phyloP scores from a whole-genome alignment of 768 basidiomycete genomes.

The Inosperma sp. region DNA sequence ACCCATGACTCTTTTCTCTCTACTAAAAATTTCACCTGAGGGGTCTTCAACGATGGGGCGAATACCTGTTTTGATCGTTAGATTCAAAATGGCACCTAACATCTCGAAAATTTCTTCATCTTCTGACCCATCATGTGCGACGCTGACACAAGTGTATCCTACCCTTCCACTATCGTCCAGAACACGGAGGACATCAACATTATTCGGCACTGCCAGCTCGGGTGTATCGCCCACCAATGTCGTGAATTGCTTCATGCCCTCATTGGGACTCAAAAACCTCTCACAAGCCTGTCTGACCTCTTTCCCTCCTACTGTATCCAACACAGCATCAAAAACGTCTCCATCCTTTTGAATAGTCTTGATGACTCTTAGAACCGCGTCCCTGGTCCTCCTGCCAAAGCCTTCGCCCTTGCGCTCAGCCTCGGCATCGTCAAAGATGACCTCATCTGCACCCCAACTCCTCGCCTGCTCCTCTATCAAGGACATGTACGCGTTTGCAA shows the following conservation, averaged over 20 bases:
- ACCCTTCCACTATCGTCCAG: constrained; percentile 41
- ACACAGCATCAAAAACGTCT: constrained; percentile 68
- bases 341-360: constrained; percentile 48
- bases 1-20: constrained; percentile 37
- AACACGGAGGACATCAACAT: constrained; percentile 70
- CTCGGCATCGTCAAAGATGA: constrained; percentile 62
- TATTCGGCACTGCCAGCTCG: constrained; percentile 59
- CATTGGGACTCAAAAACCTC: constrained; percentile 46
- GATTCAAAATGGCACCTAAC: constrained; percentile 37
- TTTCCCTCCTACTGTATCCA: constrained; percentile 81
- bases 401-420: constrained; percentile 15
- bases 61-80: constrained; percentile 40
- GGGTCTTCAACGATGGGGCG: constrained; percentile 44
- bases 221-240: constrained; percentile 74
- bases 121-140: constrained; percentile 70
- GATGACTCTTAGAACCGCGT: constrained; percentile 47
- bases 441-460: constrained; percentile 71
- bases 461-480: constrained; percentile 51
- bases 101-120: constrained; percentile 65
- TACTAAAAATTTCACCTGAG: constrained; percentile 17
- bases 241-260: constrained; percentile 57
- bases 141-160: constrained; percentile 79
- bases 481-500: constrained; percentile 36
- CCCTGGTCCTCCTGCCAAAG: constrained; percentile 37
- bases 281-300: constrained; percentile 74